Conservation (phyloP, 345 rosid genomes). For the Diplotaxis tenuifolia region DNA sequence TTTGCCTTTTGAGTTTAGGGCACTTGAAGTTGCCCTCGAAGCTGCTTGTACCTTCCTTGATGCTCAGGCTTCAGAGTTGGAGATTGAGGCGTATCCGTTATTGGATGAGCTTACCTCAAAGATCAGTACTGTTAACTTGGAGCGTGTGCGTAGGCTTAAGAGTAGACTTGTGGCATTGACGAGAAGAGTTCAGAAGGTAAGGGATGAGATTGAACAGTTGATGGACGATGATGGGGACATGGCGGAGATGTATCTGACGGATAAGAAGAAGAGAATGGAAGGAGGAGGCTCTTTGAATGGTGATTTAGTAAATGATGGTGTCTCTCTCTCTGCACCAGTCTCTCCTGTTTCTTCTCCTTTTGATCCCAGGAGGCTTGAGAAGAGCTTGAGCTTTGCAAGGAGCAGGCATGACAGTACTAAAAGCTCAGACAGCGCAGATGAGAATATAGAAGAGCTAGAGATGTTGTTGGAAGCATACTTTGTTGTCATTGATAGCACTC, state of each 20-base stretch:
- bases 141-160: conserved; percentile 89
- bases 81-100: conserved; percentile 96
- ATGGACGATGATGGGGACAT: conserved; percentile 99
- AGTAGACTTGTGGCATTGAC: too few relatives aligned
- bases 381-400: conserved; percentile 84
- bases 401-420: conserved; percentile 89
- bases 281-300: conserved; percentile 64
- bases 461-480: conserved; percentile 99
- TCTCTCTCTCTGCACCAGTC: conserved; percentile 75
- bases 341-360: conserved; percentile 66
- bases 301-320: conserved; percentile 65
- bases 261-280: conserved; percentile 89
- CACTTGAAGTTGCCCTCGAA: conserved; percentile 88
- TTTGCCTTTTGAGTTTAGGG: conserved; percentile 93
- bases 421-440: conserved; percentile 70
- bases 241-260: conserved; percentile 99
- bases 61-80: conserved; percentile 98
- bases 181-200: too few relatives aligned
- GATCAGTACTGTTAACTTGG: conserved; percentile 94
- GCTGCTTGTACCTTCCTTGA: conserved; percentile 98
- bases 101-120: too few relatives aligned
- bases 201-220: conserved; percentile 97
- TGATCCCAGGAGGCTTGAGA: conserved; percentile 79
- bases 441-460: conserved; percentile 89
- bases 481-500: conserved; percentile 95